Evolutionary conservation across 2,329 filamentous ascomycete species (phyloP), one percentile per base, ranked within the genome.

Genomic region (Alternaria infectoria): DNA sequence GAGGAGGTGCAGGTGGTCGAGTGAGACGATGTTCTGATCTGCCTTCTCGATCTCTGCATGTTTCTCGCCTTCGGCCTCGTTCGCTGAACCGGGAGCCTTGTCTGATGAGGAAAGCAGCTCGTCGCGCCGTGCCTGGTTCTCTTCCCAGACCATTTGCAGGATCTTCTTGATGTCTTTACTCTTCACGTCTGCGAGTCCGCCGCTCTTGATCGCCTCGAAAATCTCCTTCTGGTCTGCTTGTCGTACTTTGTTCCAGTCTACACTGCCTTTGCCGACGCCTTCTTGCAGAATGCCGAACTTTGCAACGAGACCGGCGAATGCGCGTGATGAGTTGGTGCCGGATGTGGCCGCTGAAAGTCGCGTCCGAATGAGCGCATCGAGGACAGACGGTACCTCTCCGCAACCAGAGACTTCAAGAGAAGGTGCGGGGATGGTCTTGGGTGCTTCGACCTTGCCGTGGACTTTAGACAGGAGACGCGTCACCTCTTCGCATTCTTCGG

Each of bases 161-260:
- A 93, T 93, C 15, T 81, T 80, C 76, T 94, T 93, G 73, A 96
- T 92, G 68, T 90, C 84, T 56, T 86, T 89, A 62, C 88, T 89
- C 79, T 94, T 96, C 15, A 84, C 83, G n/a, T 87, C 85, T 3
- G 88, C 90, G 3, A 94, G 82, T 0, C 93, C 93, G 10, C 91
- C 92, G 8, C 82, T 80, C 69, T 88, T 89, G 73, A 96, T 93
- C 0, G 91, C 87, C 54, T 90, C 81, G 49, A 86, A 87, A n/a
- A 96, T 83, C 6, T 90, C 87, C 43, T 86, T 82, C 5, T 87
- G 75, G 1, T 87, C 78, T 2, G 89, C 87, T 25, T 81, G 77
- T 21, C 88, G 86, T 2, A 94, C 89, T 10, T 87, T 88, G 69
- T 93, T 87, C 90, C 91, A 95, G 74, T 93, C 83, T 8, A 93